phyloP scores from a whole-genome alignment of 768 basidiomycete species.

The Lepiota brunneoincarnata region DNA sequence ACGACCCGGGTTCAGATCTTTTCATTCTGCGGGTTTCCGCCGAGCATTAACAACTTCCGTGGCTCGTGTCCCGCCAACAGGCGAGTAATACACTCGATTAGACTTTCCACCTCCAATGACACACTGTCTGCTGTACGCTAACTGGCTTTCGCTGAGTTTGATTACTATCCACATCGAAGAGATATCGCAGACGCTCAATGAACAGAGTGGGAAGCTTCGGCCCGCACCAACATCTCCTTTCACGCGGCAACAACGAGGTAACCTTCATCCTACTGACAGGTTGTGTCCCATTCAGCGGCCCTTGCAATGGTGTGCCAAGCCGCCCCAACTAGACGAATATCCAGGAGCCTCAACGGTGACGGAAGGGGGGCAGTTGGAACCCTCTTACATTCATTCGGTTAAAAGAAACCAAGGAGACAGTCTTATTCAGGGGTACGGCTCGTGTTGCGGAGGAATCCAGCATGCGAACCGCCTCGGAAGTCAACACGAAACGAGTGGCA shows the following conservation, averaged over 20 bases:
- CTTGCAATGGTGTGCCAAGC: not conserved
- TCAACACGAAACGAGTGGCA: no score
- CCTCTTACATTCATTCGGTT: not conserved
- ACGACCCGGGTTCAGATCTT: not conserved
- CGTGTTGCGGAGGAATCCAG: no score
- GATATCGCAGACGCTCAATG: no score
- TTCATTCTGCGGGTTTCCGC: constrained; percentile 3
- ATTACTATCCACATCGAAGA: no score
- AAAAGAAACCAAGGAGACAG: not conserved
- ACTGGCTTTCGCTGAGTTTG: no score
- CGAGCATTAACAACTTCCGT: not conserved
- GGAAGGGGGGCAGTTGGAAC: not conserved
- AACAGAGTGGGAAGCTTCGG: not conserved
- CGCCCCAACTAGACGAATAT: not conserved
- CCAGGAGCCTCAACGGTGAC: no score
- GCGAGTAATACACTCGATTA: not conserved
- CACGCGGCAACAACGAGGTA: constrained; percentile 3
- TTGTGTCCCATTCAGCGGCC: not conserved
- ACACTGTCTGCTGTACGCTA: no score
- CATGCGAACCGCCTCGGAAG: no score
- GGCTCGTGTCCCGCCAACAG: not conserved
- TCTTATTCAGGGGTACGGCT: no score
- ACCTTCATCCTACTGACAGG: not conserved
- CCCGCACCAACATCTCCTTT: not conserved
- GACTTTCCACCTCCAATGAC: no score